These are phyloP conservation scores for Wickerhamiella azyma DNA, from an alignment of 805 yeast genomes.

Conservation along the genomic window DNA sequence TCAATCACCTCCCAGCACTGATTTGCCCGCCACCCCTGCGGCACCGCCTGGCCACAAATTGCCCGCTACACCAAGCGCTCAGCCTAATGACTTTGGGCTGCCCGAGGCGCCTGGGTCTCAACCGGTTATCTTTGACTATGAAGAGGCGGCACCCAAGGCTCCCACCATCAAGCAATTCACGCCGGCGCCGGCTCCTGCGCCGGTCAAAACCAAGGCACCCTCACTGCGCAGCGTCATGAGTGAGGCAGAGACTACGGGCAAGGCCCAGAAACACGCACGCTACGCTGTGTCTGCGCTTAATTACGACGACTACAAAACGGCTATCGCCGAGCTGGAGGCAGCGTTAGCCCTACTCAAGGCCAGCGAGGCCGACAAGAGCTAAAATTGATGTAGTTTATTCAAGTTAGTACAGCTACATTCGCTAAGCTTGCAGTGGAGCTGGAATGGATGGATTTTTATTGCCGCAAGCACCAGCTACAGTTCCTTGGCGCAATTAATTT, in stretches of 20 bases:
- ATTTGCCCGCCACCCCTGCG: neutral
- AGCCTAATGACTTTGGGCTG: slow-evolving; percentile 12
- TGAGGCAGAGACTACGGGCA: slow-evolving; percentile 26
- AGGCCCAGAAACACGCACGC: slow-evolving; percentile 50
- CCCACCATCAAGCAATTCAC: slow-evolving; percentile 11
- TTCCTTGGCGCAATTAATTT: too few relatives aligned
- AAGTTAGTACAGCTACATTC: too few relatives aligned
- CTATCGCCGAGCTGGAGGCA: slow-evolving; percentile 38
- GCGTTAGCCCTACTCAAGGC: slow-evolving; percentile 32
- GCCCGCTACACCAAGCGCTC: slow-evolving; percentile 12
- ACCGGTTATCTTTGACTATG: slow-evolving; percentile 12
- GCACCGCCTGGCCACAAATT: slow-evolving; percentile 10
- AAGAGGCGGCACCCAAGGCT: slow-evolving; percentile 9
- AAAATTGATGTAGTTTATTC: neutral
- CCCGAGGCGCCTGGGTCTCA: slow-evolving; percentile 7
- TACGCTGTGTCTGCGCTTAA: slow-evolving; percentile 63
- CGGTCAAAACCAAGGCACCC: neutral
- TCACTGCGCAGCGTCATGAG: slow-evolving; percentile 18
- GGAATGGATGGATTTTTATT: too few relatives aligned
- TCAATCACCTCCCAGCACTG: neutral
- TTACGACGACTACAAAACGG: slow-evolving; percentile 57
- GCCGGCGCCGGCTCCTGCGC: slow-evolving; percentile 9
- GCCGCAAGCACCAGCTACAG: too few relatives aligned
- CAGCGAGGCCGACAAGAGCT: neutral
- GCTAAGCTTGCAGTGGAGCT: too few relatives aligned